Evolutionary conservation across 257 asterid species (phyloP).

Genomic region (Datura wrightii): DNA sequence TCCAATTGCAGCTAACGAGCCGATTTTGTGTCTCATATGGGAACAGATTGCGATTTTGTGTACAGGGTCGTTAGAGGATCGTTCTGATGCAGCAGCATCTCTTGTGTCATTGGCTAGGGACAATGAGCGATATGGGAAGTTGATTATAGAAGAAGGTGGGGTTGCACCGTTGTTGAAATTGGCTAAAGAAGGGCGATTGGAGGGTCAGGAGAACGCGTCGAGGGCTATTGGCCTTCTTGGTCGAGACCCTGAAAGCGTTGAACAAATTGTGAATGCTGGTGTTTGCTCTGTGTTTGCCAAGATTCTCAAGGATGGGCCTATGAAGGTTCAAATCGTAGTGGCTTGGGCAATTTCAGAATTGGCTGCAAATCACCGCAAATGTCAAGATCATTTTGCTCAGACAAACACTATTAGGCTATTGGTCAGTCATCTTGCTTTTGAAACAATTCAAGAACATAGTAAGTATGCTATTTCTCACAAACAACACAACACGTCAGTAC

Average conservation of each 20-base stretch:
- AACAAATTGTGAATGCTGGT: slow-evolving; percentile 37
- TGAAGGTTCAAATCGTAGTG: slow-evolving; percentile 39
- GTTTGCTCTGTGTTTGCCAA: slow-evolving; percentile 38
- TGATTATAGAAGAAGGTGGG: slow-evolving; percentile 42
- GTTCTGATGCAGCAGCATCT: slow-evolving; percentile 43
- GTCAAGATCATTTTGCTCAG: slow-evolving; percentile 40
- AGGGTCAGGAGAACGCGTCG: slow-evolving; percentile 37
- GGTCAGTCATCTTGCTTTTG: slow-evolving; percentile 41
- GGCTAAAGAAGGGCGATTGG: slow-evolving; percentile 36
- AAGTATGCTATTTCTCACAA: slow-evolving; percentile 35
- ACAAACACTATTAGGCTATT: slow-evolving; percentile 32
- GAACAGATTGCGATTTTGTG: slow-evolving; percentile 44
- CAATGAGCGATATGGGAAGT: slow-evolving; percentile 33
- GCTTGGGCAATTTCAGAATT: slow-evolving; percentile 40
- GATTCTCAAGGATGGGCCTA: slow-evolving; percentile 37
- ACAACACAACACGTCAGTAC: slow-evolving; percentile 29
- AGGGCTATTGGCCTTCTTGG: slow-evolving; percentile 39
- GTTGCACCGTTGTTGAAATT: slow-evolving; percentile 36
- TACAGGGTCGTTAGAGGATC: slow-evolving; percentile 36
- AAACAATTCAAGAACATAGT: slow-evolving; percentile 41
- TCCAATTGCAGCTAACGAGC: slow-evolving; percentile 43
- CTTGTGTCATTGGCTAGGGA: slow-evolving; percentile 39
- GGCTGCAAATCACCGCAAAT: slow-evolving; percentile 33
- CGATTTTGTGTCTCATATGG: slow-evolving; percentile 40
- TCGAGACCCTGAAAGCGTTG: slow-evolving; percentile 40